phyloP scores from a whole-genome alignment of 176 grass and related monocot genomes.

The Rhynchospora pubera region DNA sequence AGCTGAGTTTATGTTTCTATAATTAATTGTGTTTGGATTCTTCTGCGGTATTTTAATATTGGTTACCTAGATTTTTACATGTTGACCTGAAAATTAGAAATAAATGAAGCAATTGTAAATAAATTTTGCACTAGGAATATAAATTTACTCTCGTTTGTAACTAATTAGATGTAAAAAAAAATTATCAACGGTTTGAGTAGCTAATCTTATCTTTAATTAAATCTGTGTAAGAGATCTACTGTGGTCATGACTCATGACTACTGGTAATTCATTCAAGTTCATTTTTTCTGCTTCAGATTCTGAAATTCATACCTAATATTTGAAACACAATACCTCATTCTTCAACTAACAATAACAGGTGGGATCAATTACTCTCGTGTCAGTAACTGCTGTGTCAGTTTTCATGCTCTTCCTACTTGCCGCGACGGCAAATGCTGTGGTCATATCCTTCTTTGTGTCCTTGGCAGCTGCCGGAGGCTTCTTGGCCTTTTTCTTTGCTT shows the following conservation, averaged over 20 bases:
- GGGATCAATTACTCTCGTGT: conserved; percentile 56
- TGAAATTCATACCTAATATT: not conserved
- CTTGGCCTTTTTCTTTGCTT: conserved; percentile 80
- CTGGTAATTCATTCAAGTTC: not conserved
- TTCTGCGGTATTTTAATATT: not conserved
- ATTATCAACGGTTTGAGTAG: not conserved
- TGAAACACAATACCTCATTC: not conserved
- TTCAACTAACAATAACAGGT: conserved; percentile 31
- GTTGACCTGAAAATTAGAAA: not conserved
- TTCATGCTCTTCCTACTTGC: conserved; percentile 73
- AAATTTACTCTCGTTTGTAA: not conserved
- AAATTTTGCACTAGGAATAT: not conserved
- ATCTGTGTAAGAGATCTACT: not conserved
- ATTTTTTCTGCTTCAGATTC: not conserved
- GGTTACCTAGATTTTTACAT: no score
- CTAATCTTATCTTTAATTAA: not conserved
- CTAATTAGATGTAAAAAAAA: not conserved
- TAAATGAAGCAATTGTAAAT: not conserved
- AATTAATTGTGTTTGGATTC: not conserved
- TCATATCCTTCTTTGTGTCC: conserved; percentile 72
- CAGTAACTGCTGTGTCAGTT: conserved; percentile 57
- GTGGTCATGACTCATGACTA: not conserved
- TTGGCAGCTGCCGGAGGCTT: conserved; percentile 78
- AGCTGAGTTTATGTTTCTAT: not conserved
- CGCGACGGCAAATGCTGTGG: conserved; percentile 60